phyloP scores from a whole-genome alignment of 345 rosid species.

The Capsella bursapastoris region DNA sequence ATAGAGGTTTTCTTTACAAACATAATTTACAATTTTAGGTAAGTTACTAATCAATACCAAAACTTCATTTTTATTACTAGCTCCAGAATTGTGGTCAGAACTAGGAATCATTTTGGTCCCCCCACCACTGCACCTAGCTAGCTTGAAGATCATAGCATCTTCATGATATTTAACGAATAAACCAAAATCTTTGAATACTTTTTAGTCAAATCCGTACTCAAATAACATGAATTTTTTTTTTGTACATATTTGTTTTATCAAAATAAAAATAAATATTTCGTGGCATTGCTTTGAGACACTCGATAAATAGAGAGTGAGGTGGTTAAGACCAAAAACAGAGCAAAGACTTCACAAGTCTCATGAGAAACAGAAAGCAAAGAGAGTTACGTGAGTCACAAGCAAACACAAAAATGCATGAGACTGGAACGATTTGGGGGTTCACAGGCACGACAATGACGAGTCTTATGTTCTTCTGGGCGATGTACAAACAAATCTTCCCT shows the following conservation, averaged over 20 bases:
- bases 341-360: background rate
- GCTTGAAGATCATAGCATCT: conserved; percentile 2
- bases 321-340: conserved; percentile 1
- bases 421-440: conserved; percentile 20
- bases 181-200: background rate
- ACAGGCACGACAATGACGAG: conserved; percentile 33
- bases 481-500: conserved; percentile 45
- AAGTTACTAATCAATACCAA: too few species aligned
- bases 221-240: background rate
- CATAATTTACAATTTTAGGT: too few species aligned
- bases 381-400: background rate
- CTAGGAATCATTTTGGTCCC: conserved; percentile 14
- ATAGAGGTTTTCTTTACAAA: too few species aligned
- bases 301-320: background rate
- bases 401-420: background rate
- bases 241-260: background rate
- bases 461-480: conserved; percentile 44
- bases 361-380: background rate
- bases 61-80: background rate
- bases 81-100: background rate
- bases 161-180: background rate
- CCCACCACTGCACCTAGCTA: background rate
- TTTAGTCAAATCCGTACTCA: background rate
- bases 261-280: background rate
- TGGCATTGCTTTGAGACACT: background rate